Evolutionary conservation across 306 rosid species (phyloP).

Genomic region (Luffa acutangula): DNA sequence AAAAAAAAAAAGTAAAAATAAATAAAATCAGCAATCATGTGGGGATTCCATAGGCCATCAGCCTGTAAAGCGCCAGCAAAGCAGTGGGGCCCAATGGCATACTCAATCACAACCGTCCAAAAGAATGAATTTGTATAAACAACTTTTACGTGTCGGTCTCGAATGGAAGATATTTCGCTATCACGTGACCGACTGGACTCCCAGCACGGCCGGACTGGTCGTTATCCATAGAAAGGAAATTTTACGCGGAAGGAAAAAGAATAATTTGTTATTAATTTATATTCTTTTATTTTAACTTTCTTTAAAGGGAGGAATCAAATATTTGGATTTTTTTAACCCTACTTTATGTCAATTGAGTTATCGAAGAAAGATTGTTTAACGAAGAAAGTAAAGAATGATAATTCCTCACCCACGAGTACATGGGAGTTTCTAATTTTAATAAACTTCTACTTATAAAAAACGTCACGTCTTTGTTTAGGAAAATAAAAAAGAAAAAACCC

Average conservation of each 20-base stretch:
- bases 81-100: neutral
- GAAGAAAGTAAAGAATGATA: neutral
- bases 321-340: neutral
- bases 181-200: conserved; percentile 1
- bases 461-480: neutral
- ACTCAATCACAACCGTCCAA: conserved; percentile 5
- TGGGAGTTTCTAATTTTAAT: neutral
- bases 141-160: neutral
- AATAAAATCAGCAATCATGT: neutral
- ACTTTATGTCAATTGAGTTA: no score
- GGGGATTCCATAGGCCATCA: neutral
- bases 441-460: neutral
- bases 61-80: neutral
- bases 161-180: neutral
- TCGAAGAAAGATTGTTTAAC: neutral
- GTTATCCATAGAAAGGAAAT: neutral
- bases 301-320: neutral
- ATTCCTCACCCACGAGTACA: neutral
- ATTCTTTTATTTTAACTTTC: neutral
- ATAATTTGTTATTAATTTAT: neutral
- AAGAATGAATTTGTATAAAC: neutral
- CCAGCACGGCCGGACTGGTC: neutral
- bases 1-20: neutral
- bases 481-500: neutral
- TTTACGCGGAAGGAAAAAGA: neutral